Base-by-base conservation (phyloP, 352 stramenopile species). In the Phytophthora chlamydospora region DNA sequence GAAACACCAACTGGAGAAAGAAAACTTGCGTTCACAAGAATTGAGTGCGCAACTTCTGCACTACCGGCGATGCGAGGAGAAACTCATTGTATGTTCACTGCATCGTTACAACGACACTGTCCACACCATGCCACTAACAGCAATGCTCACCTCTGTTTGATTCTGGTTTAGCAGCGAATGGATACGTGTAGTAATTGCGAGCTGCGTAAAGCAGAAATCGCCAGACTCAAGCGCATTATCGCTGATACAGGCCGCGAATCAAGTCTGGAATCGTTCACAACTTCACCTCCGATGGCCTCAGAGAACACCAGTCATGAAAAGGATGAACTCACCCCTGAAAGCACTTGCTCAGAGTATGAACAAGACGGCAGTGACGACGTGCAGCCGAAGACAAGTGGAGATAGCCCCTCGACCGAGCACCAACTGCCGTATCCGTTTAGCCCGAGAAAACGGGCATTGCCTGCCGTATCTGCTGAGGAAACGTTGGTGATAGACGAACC, bases 1-100 rank as follows among this genome's bases (percentile, higher is more conserved):
- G 27, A 90, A 88, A 52, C 61, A 76, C 46, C 58, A 73, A 54
- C 48, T 88, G 13, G 49, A 73, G 24, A 67, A 83, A 24, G 75
- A 88, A 24, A 80, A 71, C 35, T 19, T 46, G 4, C 57, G 62
- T 2, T 62, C 45, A 17, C 67, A 89, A 58, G 60, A 73, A 8
- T 51, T 88, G 38, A 32, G 12, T 14, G 57, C 41, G 16, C 73
- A 78, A 58, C 21, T 85, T 12, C 55, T 76, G 24, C 56, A 67
- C 19, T 60, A 65, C 35, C 32, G 49, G 3, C 14, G 41, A n/a
- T 49, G 43, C 13, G 31, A 66, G 4, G 54, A 61, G 6, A 38
- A 57, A 17, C 2, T 8, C 5, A 56, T 51, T 40, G 65, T 73
- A 39, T 33, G 62, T 27, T 7, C 27, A 9, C 16, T 39, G 16